Evolutionary conservation across 371 early-diverging fungal genomes (phyloP), one percentile per base, ranked within the genome.

Genomic region (Nematocida homosporus): DNA sequence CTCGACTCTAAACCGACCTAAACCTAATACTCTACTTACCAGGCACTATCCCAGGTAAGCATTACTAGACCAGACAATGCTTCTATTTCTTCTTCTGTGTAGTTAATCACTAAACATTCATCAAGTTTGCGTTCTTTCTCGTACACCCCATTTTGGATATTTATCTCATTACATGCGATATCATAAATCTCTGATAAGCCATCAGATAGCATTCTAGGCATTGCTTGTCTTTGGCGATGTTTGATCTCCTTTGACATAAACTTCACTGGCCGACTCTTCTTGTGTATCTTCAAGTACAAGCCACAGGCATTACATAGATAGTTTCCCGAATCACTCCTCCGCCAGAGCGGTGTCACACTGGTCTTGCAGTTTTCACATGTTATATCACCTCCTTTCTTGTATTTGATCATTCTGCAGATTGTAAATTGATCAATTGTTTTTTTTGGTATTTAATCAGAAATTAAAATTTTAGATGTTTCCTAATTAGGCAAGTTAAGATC

Each of bases 221-320:
- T 54, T 27, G 75, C 23, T 54, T 72, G 75, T 34, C 75, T 59
- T 44, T 72, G 75, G 27, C 75, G 16, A 64, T 72, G 75, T 55
- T 72, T 72, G 34, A 72, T 72, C 42, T 72, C 75, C 37, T 72
- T 72, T 53, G 47, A 59, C 75, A 72, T 72, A 37, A 72, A 72
- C 60, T 72, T 72, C 5, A 72, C 75, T 51, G 75, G 83, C 27
- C 83, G 76, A 34, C 72, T 59, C 40, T 61, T 72, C 30, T 76
- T 68, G 65, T 83, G 81, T 65, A 81, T 80, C 52, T 81, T 83
- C 35, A 66, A 79, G 52, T 83, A 83, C 27, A 83, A 78, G 47
- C 83, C 83, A 52, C 83, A 83, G n/a, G 83, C 83, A 56, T 83
- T 83, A 54, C 83, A 83, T 16, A 83, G 54, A 61, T 75, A 68